These are phyloP conservation scores for Yamadazyma songkhlaensis DNA, from an alignment of 1,139 yeast genomes.

Conservation along the genomic window DNA sequence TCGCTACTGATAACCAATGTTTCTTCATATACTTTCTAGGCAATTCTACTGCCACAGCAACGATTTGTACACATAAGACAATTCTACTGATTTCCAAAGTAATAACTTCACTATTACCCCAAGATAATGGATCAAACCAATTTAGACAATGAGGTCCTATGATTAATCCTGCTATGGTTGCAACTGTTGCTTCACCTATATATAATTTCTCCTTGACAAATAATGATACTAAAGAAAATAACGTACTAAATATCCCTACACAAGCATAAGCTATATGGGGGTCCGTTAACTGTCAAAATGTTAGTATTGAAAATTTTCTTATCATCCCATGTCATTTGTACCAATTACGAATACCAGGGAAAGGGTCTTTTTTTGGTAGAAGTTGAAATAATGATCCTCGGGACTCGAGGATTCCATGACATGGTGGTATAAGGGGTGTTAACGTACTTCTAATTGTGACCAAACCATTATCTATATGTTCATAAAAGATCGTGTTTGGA, in stretches of 20 bases:
- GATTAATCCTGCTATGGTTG: conserved; percentile 85
- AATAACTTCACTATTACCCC: conserved; percentile 89
- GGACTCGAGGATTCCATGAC: neutral
- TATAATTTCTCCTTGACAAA: conserved; percentile 86
- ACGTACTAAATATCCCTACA: conserved; percentile 83
- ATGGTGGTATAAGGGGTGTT: no score
- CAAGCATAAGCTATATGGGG: conserved; percentile 92
- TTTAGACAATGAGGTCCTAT: conserved; percentile 90
- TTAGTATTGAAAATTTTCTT: conserved; percentile 9
- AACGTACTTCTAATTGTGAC: conserved; percentile 41
- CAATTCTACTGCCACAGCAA: conserved; percentile 95
- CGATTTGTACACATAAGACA: conserved; percentile 88
- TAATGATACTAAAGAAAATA: conserved; percentile 85
- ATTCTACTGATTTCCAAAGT: conserved; percentile 88
- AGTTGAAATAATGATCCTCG: no score
- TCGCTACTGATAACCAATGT: conserved; percentile 82
- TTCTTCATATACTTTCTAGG: conserved; percentile 90
- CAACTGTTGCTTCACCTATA: conserved; percentile 95
- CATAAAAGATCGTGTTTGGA: neutral
- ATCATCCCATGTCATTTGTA: conserved; percentile 15
- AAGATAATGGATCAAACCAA: conserved; percentile 83
- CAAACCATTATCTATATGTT: conserved; percentile 26
- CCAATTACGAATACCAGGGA: neutral
- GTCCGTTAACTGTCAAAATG: conserved; percentile 27
- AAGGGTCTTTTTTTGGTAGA: neutral